A percentile compares a stretch with the other conserved stretches of the same genome.
Evolutionary conservation across 148 eudicot species (phyloP).

Genomic region (Drosera capensis): DNA sequence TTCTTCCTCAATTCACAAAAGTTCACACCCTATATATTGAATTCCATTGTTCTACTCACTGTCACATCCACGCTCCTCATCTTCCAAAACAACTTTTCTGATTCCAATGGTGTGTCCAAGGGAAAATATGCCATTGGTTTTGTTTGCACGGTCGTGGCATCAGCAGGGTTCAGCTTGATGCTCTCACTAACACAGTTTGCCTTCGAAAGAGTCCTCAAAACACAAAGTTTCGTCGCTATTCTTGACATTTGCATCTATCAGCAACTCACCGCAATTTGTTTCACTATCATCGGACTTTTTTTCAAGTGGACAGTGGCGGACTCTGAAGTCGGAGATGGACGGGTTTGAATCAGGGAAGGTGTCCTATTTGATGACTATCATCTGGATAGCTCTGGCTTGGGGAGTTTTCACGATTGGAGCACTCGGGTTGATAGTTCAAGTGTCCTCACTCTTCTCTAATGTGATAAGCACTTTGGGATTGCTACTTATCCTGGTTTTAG

Average conservation of each 20-base stretch:
- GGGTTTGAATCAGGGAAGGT: conserved; percentile 24
- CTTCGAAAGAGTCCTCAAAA: conserved; percentile 19
- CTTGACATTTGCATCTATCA: conserved; percentile 26
- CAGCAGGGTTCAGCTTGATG: conserved; percentile 28
- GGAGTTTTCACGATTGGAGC: conserved; percentile 25
- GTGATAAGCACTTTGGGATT: conserved; percentile 41
- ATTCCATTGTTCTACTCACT: conserved; percentile 41
- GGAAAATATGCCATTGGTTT: conserved; percentile 28
- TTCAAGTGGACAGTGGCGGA: conserved; percentile 50
- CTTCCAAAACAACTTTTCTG: conserved; percentile 15
- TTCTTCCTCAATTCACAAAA: conserved; percentile 40
- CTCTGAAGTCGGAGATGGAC: conserved; percentile 25
- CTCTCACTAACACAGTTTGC: conserved; percentile 33
- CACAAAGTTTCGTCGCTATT: conserved; percentile 9
- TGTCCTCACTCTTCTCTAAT: conserved; percentile 55
- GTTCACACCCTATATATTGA: conserved; percentile 47
- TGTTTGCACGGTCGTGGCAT: conserved; percentile 31
- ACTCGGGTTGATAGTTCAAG: conserved; percentile 33
- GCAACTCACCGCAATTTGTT: conserved; percentile 14
- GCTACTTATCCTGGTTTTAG: conserved; percentile 40
- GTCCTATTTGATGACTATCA: conserved; percentile 35
- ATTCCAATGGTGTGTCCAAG: conserved; percentile 5
- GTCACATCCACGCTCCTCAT: conserved; percentile 40
- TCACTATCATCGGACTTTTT: conserved; percentile 27
- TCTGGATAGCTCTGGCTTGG: conserved; percentile 47